Evolutionary conservation across 352 stramenopile genomes (phyloP), one percentile per base, ranked within the genome.

Genomic region (Poterioochromonas sp.): DNA sequence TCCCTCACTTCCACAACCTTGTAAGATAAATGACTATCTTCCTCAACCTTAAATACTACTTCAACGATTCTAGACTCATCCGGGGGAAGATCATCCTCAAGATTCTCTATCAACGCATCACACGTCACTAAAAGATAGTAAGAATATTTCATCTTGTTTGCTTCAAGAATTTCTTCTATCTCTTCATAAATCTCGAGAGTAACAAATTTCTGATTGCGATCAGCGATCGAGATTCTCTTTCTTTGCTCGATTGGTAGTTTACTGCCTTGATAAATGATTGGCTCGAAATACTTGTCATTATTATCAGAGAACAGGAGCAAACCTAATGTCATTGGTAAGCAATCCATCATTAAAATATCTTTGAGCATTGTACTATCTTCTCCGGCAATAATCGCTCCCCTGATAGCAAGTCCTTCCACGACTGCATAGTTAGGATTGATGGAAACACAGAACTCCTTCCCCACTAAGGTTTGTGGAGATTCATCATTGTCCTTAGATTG

Each of bases 301-400:
- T 18, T 71, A 43, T 71, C 62, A 43, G 11, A 5, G 2, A 8
- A 26, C 8, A 29, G 1, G 8, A 71, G 2, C 1, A 71, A 8
- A 26, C 62, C 62, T n/a, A 71, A 15, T 26, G 62, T 18, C 2
- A 32, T 43, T n/a, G 62, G 62, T 32, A 71, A 26, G 15, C 8
- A 8, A 71, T 71, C 62, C 20, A 71, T 43, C 62, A 71, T 71
- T 49, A 71, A 49, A 11, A 43, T 12, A 43, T 71, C 35, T n/a
- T 49, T 11, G 1, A 71, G 34, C 34, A 32, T 44, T 26, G 11
- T 44, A 22, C 5, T 32, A 26, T 32, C 15, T 1, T 26, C 34
- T 22, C 62, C 62, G 8, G 5, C 26, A 3, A 71, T 8, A 18
- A 77, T 29, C 8, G 70, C 70, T 34, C 49, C 70, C 12, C 39